Evolutionary conservation across 495 filamentous ascomycete genomes (phyloP).

Genomic region (Melanomma pulvis-pyrius): DNA sequence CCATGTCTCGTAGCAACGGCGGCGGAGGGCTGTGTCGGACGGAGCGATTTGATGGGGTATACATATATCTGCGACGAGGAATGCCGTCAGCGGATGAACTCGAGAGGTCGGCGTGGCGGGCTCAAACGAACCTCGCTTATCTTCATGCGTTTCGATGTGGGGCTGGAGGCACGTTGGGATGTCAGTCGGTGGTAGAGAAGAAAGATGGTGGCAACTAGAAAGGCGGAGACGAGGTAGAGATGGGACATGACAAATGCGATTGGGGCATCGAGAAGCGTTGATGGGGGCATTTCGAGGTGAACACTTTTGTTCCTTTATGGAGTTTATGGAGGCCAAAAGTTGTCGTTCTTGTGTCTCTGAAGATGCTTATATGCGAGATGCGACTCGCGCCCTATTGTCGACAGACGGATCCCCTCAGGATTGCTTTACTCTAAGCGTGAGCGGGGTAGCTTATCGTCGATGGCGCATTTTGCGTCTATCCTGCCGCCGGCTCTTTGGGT

Average conservation of each 20-base stretch:
- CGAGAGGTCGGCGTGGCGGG: not conserved
- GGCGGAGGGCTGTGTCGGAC: conserved; percentile 59
- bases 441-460: not conserved
- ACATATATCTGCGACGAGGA: conserved; percentile 65
- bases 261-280: not conserved
- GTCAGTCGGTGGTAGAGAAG: not conserved
- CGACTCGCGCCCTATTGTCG: not conserved
- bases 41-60: conserved; percentile 87
- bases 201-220: not conserved
- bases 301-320: too few species aligned
- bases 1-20: conserved; percentile 66
- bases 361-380: not conserved
- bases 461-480: not conserved
- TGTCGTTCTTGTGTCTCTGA: not conserved
- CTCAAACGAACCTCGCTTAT: conserved; percentile 50
- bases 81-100: not conserved
- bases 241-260: not conserved
- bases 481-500: not conserved
- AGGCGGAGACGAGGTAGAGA: not conserved
- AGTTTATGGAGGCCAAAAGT: not conserved
- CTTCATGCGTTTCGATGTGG: conserved; percentile 40
- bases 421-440: not conserved
- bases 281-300: not conserved
- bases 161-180: not conserved
- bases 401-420: not conserved